These are phyloP conservation scores for Pseudogymnoascus sp. DNA, from an alignment of 2,329 filamentous ascomycete species.

Conservation along the genomic window DNA sequence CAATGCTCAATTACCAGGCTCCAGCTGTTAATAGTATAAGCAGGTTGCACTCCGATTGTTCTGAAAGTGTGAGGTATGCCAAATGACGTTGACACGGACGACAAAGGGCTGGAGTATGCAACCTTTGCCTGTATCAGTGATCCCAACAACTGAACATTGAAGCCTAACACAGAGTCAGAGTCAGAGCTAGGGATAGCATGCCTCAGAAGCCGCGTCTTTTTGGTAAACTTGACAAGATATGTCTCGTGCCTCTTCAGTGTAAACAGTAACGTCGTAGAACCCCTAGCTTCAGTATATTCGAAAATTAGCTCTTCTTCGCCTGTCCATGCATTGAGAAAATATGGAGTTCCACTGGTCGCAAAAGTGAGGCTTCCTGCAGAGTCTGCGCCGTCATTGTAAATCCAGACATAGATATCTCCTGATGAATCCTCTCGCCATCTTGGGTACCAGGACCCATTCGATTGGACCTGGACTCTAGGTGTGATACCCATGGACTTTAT, in stretches of 20 bases:
- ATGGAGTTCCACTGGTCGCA: constrained; percentile 27
- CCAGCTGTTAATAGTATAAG: constrained; percentile 29
- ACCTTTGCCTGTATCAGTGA: not conserved
- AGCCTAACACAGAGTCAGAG: not conserved
- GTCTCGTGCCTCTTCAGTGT: constrained; percentile 33
- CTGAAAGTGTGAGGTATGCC: not conserved
- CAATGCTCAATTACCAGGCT: constrained; percentile 32
- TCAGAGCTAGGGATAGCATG: not conserved
- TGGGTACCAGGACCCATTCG: constrained; percentile 30
- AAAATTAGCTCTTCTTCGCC: constrained; percentile 28
- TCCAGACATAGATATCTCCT: constrained; percentile 28
- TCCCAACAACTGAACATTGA: not conserved
- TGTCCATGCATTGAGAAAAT: constrained; percentile 35
- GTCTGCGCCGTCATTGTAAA: constrained; percentile 31
- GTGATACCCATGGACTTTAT: constrained; percentile 26
- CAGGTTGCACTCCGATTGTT: not conserved
- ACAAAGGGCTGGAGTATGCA: not conserved
- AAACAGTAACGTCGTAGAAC: constrained; percentile 26
- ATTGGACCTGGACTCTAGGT: constrained; percentile 24
- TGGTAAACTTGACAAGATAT: constrained; percentile 24
- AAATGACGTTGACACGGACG: not conserved
- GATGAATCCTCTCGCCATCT: constrained; percentile 27
- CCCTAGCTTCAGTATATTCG: constrained; percentile 22
- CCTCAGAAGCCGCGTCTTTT: not conserved
- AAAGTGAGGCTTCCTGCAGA: constrained; percentile 25